Evolutionary conservation across 176 grass and related monocot genomes (phyloP), one percentile per base, ranked within the genome.

Genomic region (Lolium perenne): DNA sequence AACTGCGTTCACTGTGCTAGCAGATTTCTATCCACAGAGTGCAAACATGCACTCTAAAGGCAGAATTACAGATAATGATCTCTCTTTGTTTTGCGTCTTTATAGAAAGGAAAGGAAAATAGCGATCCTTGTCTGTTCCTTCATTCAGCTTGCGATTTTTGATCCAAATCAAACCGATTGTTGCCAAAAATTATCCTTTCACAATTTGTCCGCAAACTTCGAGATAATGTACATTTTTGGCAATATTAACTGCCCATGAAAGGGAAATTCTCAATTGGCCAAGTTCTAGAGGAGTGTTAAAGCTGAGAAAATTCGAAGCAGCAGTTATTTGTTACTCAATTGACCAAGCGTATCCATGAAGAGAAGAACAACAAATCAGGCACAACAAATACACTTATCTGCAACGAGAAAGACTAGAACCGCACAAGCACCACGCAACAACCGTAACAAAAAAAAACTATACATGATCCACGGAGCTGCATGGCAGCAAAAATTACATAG

Each of bases 401-500:
- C 15, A 16, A 48, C 16, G 6, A 59, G 1, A 22, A 71, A 22
- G 26, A 23, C 12, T 63, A 71, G 26, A 23, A 6, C 53, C 38
- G 82, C 38, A 45, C 23, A 79, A 77, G 76, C 59, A 79, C 35
- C 69, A 65, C 55, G 58, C 41, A 41, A 69, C 45, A n/a, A 51
- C 63, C 64, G 23, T 12, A 45, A 75, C 35, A 62, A 35, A 71
- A 56, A 56, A 74, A 70, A 1, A 7, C 56, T 51, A 83, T 70
- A 79, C 60, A 83, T 69, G 54, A 64, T 63, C 25, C 73, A 67
- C 38, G 18, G 73, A 73, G 85, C 66, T 35, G 14, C 67, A 45
- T 74, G 57, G 22, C 57, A 60, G 74, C 69, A 88, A 80, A 29
- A 83, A 29, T 74, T 66, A 70, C 11, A 56, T 12, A 93, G 55